Evolutionary conservation across 768 basidiomycete species (phyloP).

Genomic region (Pholiota molesta): DNA sequence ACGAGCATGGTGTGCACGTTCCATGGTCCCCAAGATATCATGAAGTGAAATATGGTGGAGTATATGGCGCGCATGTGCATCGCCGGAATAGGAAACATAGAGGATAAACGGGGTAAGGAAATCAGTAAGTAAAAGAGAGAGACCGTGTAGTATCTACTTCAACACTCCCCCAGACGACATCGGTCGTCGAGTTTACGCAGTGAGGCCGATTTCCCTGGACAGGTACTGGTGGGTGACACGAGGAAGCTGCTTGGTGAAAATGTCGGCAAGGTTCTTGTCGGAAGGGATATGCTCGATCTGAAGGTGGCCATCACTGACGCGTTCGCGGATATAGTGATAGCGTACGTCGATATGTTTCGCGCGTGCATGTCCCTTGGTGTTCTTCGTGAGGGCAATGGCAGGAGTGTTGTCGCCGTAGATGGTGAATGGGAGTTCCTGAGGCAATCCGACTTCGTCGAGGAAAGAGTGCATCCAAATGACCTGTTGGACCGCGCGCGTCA

Average conservation of each 20-base stretch:
- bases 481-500: not conserved
- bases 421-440: slow-evolving; percentile 3
- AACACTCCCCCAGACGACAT: slow-evolving; percentile 16
- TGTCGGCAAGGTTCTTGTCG: slow-evolving; percentile 36
- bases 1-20: no score
- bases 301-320: slow-evolving; percentile 18
- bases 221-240: slow-evolving; percentile 7
- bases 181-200: not conserved
- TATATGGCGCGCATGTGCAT: no score
- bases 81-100: no score
- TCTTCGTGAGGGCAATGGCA: slow-evolving; percentile 29
- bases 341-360: slow-evolving; percentile 35
- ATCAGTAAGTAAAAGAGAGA: no score
- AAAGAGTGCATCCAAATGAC: slow-evolving; percentile 24
- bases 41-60: no score
- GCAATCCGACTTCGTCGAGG: slow-evolving; percentile 25
- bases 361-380: slow-evolving; percentile 26
- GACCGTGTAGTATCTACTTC: no score
- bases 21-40: no score
- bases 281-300: slow-evolving; percentile 27
- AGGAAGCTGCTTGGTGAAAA: slow-evolving; percentile 36
- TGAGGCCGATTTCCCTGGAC: slow-evolving; percentile 11
- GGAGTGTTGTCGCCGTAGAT: slow-evolving; percentile 29
- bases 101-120: no score
- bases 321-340: slow-evolving; percentile 30